phyloP scores from a whole-genome alignment of 129 eudicot species.

The Chrysanthemum lavandulifolium region DNA sequence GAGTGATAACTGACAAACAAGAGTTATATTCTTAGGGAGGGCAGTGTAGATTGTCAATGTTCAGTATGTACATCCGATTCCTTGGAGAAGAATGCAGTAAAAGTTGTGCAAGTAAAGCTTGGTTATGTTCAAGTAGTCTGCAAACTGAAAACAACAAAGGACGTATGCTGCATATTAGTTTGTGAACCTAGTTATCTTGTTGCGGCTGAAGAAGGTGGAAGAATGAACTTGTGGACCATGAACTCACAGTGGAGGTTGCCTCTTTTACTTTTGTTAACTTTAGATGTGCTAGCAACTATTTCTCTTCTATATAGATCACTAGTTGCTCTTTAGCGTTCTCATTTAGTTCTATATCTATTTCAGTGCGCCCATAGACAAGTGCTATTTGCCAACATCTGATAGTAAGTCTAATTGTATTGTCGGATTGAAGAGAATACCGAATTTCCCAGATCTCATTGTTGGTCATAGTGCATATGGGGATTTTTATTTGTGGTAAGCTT shows the following conservation, averaged over 20 bases:
- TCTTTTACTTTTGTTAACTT: constrained; percentile 9
- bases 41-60: constrained; percentile 58
- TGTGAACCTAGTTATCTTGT: constrained; percentile 73
- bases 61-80: constrained; percentile 55
- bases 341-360: constrained; percentile 17
- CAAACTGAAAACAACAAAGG: constrained; percentile 48
- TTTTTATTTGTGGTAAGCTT: constrained; percentile 71
- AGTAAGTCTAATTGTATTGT: constrained; percentile 45
- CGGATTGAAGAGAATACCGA: constrained; percentile 75
- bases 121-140: constrained; percentile 67
- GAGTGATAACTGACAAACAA: constrained; percentile 18
- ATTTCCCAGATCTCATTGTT: constrained; percentile 46
- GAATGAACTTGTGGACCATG: constrained; percentile 85
- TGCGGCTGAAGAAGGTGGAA: constrained; percentile 81
- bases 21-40: constrained; percentile 48
- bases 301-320: no score
- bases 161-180: constrained; percentile 63
- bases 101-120: constrained; percentile 64
- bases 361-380: constrained; percentile 61
- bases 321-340: no score
- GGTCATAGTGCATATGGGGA: constrained; percentile 87
- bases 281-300: no score
- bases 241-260: constrained; percentile 84
- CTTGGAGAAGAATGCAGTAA: constrained; percentile 68
- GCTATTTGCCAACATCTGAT: constrained; percentile 58